These are phyloP conservation scores for Colletotrichum lentis DNA, from an alignment of 2,329 filamentous ascomycete genomes.

Conservation along the genomic window DNA sequence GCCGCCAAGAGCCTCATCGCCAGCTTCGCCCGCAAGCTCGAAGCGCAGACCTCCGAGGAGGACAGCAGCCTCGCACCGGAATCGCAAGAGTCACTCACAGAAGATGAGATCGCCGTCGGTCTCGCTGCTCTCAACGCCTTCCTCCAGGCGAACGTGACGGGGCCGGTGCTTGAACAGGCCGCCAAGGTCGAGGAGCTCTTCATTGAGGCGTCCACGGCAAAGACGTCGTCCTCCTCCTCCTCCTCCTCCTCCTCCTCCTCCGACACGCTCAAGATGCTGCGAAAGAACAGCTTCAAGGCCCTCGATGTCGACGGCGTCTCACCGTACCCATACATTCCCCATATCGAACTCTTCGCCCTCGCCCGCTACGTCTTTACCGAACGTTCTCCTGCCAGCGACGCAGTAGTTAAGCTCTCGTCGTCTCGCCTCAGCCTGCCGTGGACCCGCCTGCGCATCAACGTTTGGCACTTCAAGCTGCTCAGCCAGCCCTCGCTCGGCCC, in stretches of 20 bases:
- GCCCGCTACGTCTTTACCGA: slow-evolving; percentile 62
- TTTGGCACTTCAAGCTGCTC: slow-evolving; percentile 71
- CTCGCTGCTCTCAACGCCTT: slow-evolving; percentile 79
- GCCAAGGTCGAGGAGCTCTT: slow-evolving; percentile 49
- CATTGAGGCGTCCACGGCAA: slow-evolving; percentile 46
- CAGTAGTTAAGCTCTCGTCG: slow-evolving; percentile 50
- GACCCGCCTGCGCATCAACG: slow-evolving; percentile 74
- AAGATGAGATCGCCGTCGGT: slow-evolving; percentile 60
- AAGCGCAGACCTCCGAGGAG: slow-evolving; percentile 8
- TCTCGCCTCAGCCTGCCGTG: slow-evolving; percentile 59
- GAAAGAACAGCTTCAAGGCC: slow-evolving; percentile 55
- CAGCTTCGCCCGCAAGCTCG: slow-evolving; percentile 14
- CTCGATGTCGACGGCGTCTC: slow-evolving; percentile 85
- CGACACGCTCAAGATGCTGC: slow-evolving; percentile 45
- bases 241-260: no score
- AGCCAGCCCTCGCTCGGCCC: slow-evolving; percentile 64
- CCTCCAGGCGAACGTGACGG: slow-evolving; percentile 86
- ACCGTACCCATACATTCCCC: slow-evolving; percentile 83
- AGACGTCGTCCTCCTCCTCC: slow-evolving; percentile 37
- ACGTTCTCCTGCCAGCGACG: slow-evolving; percentile 39
- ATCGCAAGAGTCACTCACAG: slow-evolving; percentile 10
- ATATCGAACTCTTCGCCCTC: slow-evolving; percentile 83
- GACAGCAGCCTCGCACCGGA: not conserved
- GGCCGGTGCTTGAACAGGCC: slow-evolving; percentile 71
- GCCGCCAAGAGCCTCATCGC: slow-evolving; percentile 18